phyloP scores from a whole-genome alignment of 495 filamentous ascomycete genomes.

The Delitschia confertaspora region DNA sequence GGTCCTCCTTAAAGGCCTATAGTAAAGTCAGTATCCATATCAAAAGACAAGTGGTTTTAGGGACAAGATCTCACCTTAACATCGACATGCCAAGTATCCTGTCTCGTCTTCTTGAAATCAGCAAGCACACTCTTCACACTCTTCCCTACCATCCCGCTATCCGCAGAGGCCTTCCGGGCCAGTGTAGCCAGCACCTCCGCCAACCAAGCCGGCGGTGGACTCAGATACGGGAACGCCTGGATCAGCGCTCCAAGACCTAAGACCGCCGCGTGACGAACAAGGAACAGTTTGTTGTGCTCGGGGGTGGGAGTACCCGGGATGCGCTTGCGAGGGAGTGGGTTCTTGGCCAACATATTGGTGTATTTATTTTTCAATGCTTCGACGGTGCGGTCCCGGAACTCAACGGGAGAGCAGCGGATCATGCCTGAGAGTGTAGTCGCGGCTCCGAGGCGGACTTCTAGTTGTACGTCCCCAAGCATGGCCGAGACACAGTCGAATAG shows the following conservation, averaged over 20 bases:
- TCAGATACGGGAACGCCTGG: conserved; percentile 94
- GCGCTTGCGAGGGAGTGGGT: conserved; percentile 64
- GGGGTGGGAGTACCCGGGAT: conserved; percentile 60
- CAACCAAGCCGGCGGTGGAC: conserved; percentile 87
- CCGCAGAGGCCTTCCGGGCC: conserved; percentile 73
- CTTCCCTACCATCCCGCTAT: conserved; percentile 88
- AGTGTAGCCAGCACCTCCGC: conserved; percentile 83
- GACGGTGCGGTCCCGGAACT: conserved; percentile 67
- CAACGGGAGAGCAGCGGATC: conserved; percentile 91
- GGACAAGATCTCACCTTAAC: conserved; percentile 72
- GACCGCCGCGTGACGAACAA: conserved; percentile 82
- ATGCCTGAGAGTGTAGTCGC: conserved; percentile 89
- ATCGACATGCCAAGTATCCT: conserved; percentile 98
- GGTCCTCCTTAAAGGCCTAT: conserved; percentile 84
- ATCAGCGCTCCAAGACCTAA: conserved; percentile 84
- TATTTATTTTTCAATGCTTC: conserved; percentile 67
- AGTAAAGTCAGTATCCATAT: too few species aligned
- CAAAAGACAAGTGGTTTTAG: too few species aligned
- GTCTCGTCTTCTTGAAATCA: conserved; percentile 98
- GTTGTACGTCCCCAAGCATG: conserved; percentile 87
- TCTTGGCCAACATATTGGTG: conserved; percentile 61
- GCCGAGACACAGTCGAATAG: conserved; percentile 84
- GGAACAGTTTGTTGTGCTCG: conserved; percentile 68
- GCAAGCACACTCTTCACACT: conserved; percentile 93
- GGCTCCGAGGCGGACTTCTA: conserved; percentile 91